Percentiles rank a stretch among this genome's conserved stretches.
Conservation (phyloP, 768 basidiomycete species). For the Nidularia sp. region DNA sequence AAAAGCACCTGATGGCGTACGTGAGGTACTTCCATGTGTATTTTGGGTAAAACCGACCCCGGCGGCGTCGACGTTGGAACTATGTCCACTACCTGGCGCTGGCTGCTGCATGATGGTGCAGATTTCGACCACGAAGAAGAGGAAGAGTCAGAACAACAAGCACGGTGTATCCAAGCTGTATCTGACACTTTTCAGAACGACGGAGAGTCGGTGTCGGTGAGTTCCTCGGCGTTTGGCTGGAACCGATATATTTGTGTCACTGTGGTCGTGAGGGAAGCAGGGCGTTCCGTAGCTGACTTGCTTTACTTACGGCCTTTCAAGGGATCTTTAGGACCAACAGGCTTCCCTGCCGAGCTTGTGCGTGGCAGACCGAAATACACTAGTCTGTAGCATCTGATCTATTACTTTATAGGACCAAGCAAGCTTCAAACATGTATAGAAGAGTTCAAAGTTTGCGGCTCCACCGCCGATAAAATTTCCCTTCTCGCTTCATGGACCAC, state of each 20-base stretch:
- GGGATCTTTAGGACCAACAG: constrained; percentile 12
- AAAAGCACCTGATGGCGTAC: constrained; percentile 10
- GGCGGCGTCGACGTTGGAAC: too few relatives aligned
- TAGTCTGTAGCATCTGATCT: not conserved
- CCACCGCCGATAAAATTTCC: too few relatives aligned
- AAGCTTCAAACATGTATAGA: too few relatives aligned
- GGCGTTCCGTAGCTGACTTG: constrained; percentile 1
- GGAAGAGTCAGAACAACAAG: too few relatives aligned
- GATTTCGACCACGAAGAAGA: too few relatives aligned
- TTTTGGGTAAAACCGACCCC: too few relatives aligned
- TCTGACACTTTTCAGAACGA: not conserved
- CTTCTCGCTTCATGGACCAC: too few relatives aligned
- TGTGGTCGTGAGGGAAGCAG: constrained; percentile 15
- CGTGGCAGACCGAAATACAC: not conserved
- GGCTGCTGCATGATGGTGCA: too few relatives aligned
- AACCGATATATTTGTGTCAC: constrained; percentile 18
- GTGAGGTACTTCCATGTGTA: constrained; percentile 4
- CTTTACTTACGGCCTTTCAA: constrained; percentile 4
- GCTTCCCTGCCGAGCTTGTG: constrained; percentile 4
- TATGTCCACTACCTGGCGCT: too few relatives aligned
- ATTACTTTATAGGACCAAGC: too few relatives aligned
- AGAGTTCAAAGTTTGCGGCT: too few relatives aligned
- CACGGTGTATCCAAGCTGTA: too few relatives aligned
- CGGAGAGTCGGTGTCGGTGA: not conserved
- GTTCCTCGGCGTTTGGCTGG: constrained; percentile 19